These are phyloP conservation scores for Pseudocercospora eumusae DNA, from an alignment of 2,329 filamentous ascomycete genomes.

Conservation along the genomic window DNA sequence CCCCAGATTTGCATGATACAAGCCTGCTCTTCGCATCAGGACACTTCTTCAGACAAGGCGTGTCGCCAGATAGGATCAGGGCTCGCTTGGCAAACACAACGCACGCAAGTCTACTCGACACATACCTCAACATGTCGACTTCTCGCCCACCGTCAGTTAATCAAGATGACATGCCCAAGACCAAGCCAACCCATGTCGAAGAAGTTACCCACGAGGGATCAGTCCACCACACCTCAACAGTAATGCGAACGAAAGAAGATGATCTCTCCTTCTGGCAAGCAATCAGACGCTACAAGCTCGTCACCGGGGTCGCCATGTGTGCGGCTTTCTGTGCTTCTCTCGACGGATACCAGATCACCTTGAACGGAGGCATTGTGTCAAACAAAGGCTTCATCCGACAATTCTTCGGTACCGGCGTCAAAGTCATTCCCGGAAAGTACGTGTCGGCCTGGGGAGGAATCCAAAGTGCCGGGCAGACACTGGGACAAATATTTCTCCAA, in stretches of 20 bases:
- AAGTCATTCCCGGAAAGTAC: constrained; percentile 42
- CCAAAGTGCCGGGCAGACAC: constrained; percentile 43
- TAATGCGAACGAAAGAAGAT: constrained; percentile 31
- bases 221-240: not conserved
- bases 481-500: constrained; percentile 45
- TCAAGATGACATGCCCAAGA: not conserved
- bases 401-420: constrained; percentile 38
- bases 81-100: not conserved
- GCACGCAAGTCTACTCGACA: no score
- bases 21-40: not conserved
- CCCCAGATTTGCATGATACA: constrained; percentile 1
- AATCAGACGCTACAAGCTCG: constrained; percentile 41
- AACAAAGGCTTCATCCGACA: constrained; percentile 48
- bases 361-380: constrained; percentile 44
- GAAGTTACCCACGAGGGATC: not conserved
- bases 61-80: not conserved
- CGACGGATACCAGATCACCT: constrained; percentile 45
- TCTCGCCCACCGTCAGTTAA: not conserved
- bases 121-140: not conserved
- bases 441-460: constrained; percentile 47
- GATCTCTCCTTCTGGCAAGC: constrained; percentile 46
- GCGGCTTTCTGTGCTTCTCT: constrained; percentile 48
- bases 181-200: not conserved
- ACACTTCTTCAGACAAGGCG: not conserved
- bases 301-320: constrained; percentile 44